Conservation (phyloP, 768 basidiomycete species). For the Tricholoma sp. region DNA sequence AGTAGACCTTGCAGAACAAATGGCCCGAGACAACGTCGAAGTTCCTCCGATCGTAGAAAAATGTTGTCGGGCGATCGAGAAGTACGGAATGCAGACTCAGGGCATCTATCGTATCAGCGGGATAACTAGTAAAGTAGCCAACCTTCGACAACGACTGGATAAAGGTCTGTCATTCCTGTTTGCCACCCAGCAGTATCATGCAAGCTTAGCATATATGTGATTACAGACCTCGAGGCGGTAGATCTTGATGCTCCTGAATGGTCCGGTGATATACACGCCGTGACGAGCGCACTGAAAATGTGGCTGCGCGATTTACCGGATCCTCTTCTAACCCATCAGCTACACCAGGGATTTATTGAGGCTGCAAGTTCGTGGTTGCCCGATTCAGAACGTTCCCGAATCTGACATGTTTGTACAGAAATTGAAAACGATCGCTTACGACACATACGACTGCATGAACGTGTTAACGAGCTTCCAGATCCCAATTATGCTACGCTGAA, state of each 20-base stretch:
- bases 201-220: background rate
- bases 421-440: conserved; percentile 93
- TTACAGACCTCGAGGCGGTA: conserved; percentile 73
- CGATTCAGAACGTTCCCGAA: background rate
- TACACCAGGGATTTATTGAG: conserved; percentile 93
- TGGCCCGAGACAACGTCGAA: conserved; percentile 86
- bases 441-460: conserved; percentile 94
- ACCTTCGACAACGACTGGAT: conserved; percentile 80
- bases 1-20: conserved; percentile 88
- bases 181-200: background rate
- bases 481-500: conserved; percentile 98
- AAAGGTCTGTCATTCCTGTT: conserved; percentile 47
- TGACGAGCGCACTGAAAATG: conserved; percentile 90
- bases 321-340: conserved; percentile 75
- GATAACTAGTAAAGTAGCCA: conserved; percentile 79
- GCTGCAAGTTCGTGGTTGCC: conserved; percentile 71
- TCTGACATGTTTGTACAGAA: conserved; percentile 35
- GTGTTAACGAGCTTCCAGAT: conserved; percentile 96
- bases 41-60: conserved; percentile 85
- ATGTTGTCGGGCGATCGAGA: conserved; percentile 90
- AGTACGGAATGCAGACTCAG: conserved; percentile 74
- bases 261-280: conserved; percentile 92
- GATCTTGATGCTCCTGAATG: conserved; percentile 88
- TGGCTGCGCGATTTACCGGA: conserved; percentile 97
- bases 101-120: conserved; percentile 96